Conservation (phyloP, 2,329 filamentous ascomycete species). For the Coleophoma cylindrospora region DNA sequence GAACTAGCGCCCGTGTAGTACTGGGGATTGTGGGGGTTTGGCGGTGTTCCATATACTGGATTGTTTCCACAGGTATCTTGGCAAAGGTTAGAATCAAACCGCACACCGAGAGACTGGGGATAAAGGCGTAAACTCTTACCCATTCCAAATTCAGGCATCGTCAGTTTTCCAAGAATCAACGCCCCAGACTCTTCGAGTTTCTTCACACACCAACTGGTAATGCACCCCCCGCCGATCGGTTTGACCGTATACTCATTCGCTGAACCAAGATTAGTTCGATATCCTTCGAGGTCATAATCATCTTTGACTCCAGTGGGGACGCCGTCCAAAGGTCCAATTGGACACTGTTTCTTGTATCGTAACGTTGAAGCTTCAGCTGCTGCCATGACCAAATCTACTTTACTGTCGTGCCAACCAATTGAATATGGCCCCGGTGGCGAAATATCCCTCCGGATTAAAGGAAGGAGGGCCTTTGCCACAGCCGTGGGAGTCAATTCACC, state of each 20-base stretch:
- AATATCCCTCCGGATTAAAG: constrained; percentile 36
- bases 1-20: constrained; percentile 68
- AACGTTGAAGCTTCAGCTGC: constrained; percentile 39
- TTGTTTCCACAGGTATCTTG: constrained; percentile 1
- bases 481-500: constrained; percentile 40
- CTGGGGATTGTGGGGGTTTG: background rate
- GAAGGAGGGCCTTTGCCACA: constrained; percentile 39
- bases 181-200: constrained; percentile 66
- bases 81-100: background rate
- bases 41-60: background rate
- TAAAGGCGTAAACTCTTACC: background rate
- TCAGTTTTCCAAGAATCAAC: constrained; percentile 69
- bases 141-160: constrained; percentile 74
- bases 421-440: constrained; percentile 33
- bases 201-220: constrained; percentile 65
- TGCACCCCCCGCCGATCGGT: constrained; percentile 40
- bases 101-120: background rate
- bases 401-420: constrained; percentile 39
- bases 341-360: constrained; percentile 59
- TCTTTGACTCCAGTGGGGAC: constrained; percentile 80
- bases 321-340: constrained; percentile 67
- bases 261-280: constrained; percentile 60
- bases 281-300: constrained; percentile 69
- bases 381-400: constrained; percentile 33
- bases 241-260: constrained; percentile 41